Base-by-base conservation (phyloP, 2,329 filamentous ascomycete genomes). In the Metarhizium guizhouense region DNA sequence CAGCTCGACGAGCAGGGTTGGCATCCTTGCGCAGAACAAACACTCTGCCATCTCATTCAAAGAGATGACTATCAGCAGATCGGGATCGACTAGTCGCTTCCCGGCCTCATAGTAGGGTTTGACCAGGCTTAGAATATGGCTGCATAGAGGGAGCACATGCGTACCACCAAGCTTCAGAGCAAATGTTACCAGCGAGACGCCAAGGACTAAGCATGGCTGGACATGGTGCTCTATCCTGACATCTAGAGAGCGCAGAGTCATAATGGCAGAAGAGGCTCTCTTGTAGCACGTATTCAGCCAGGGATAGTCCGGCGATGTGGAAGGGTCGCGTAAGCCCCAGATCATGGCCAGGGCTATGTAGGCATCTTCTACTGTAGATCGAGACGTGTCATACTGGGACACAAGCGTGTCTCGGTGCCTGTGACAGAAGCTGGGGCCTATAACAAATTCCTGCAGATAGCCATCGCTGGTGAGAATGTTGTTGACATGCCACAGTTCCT, bases 11-110 rank as follows among this genome's bases (percentile, higher is more conserved):
- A 61, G 60, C 34, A 67, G 51, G 0, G 64, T 61, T 1, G 65
- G 66, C 4, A 59, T 49, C 5, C 56, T 56, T 6, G 61, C 59
- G 14, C 51, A 56, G 45, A 67, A 54, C 18, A 68, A 32, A 43
- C 63, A 65, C 16, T 64, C 59, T 20, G 60, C 48, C n/a, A 64
- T 56, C 47, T 68, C 64, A 1, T 57, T 60, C 14, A 64, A 14
- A 7, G 62, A 56, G 11, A 67, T 54, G 36, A 42, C 49, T 13
- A 49, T 48, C 61, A 63, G 6, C 0, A 62, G 34, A 10, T 61
- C 52, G 2, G 54, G 47, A 1, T 18, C 18, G 1, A 32, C 32
- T 2, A 57, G 11, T 2, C 42, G 53, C 5, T 36, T 48, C 25
- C 56, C 60, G n/a, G 64, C 62, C 2, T 54, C 20, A 3, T 52